Evolutionary conservation across 2,329 filamentous ascomycete species (phyloP).

Genomic region (Alternaria angustiovoidea): DNA sequence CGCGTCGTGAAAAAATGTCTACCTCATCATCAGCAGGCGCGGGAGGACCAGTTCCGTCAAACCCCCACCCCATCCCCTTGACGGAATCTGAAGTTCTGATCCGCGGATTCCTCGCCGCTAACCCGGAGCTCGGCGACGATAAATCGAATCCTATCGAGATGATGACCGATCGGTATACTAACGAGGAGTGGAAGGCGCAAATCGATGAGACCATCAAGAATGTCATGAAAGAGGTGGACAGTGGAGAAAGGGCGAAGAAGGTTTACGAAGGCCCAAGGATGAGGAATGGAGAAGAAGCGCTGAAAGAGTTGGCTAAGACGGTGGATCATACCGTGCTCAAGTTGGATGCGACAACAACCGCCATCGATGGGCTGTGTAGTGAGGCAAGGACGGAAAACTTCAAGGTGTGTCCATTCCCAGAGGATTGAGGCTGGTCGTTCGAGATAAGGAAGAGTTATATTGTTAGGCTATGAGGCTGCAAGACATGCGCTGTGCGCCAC

Average conservation of each 20-base stretch:
- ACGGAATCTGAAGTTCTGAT: conserved; percentile 47
- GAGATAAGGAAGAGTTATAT: not conserved
- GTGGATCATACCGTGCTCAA: conserved; percentile 62
- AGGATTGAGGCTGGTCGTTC: not conserved
- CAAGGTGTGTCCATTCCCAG: conserved; percentile 45
- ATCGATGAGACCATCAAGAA: conserved; percentile 48
- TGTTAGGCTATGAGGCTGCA: not conserved
- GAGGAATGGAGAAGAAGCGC: conserved; percentile 36
- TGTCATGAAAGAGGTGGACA: conserved; percentile 39
- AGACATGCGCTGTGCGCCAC: not conserved
- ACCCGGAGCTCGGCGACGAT: conserved; percentile 41
- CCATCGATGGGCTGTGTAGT: conserved; percentile 63
- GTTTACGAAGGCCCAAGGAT: conserved; percentile 39
- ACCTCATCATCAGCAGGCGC: conserved; percentile 16
- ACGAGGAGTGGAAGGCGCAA: conserved; percentile 55
- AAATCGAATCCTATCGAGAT: conserved; percentile 39
- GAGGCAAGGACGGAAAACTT: conserved; percentile 61
- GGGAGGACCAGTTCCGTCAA: conserved; percentile 7
- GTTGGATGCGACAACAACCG: conserved; percentile 55
- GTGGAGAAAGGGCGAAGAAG: conserved; percentile 37
- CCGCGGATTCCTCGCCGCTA: conserved; percentile 44
- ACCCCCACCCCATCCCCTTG: conserved; percentile 35
- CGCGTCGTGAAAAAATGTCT: conserved; percentile 18
- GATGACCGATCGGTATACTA: conserved; percentile 56
- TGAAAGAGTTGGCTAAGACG: conserved; percentile 45